Percentiles rank a stretch among this genome's conserved stretches.
phyloP scores from a whole-genome alignment of 257 asterid species.

The Apocynum venetum region DNA sequence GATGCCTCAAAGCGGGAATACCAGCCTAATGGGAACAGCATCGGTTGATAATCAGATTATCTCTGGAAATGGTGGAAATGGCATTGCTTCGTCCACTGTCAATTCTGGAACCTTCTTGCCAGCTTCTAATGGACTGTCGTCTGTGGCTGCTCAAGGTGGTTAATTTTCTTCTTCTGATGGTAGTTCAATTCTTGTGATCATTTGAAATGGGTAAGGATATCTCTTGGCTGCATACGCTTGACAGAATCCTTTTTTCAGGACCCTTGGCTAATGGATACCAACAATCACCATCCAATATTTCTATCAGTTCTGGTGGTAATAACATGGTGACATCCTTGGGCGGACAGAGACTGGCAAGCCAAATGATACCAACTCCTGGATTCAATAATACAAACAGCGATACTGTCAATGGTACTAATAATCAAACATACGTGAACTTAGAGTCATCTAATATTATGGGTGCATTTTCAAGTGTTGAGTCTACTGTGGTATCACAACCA shows the following conservation, averaged over 20 bases:
- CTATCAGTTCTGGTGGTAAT: conserved; percentile 55
- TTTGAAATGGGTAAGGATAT: conserved; percentile 8
- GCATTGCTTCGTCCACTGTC: conserved; percentile 49
- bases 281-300: conserved; percentile 52
- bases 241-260: conserved; percentile 48
- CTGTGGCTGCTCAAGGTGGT: conserved; percentile 46
- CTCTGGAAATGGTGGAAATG: conserved; percentile 42
- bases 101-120: conserved; percentile 62
- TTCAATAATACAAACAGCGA: conserved; percentile 45
- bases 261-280: conserved; percentile 62
- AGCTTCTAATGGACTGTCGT: conserved; percentile 45
- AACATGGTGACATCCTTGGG: conserved; percentile 58
- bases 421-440: conserved; percentile 47
- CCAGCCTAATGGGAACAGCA: conserved; percentile 45
- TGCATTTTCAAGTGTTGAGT: conserved; percentile 53
- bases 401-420: conserved; percentile 39
- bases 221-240: conserved; percentile 25
- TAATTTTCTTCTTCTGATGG: conserved; percentile 51
- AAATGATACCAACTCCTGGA: conserved; percentile 99
- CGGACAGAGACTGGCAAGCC: conserved; percentile 72
- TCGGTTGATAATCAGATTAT: conserved; percentile 54
- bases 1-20: conserved; percentile 61
- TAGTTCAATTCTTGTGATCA: conserved; percentile 23
- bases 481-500: conserved; percentile 56
- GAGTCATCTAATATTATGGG: conserved; percentile 53